Conservation (phyloP, 306 rosid species). For the Prunus campanulata region DNA sequence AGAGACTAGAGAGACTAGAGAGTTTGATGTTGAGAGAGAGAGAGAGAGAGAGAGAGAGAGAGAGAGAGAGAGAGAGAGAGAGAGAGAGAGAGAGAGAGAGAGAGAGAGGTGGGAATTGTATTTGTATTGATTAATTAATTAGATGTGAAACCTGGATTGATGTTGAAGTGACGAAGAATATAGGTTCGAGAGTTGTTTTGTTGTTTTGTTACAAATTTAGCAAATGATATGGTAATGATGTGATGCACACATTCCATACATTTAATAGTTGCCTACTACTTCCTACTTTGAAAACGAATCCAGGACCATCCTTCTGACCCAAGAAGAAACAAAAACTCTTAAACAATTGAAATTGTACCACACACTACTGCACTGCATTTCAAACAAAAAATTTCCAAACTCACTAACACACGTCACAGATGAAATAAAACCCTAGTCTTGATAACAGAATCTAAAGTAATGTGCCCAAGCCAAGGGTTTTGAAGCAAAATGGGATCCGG, state of each 20-base stretch:
- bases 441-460: background rate
- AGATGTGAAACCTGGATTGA: constrained; percentile 17
- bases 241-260: constrained; percentile 23
- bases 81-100: background rate
- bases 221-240: constrained; percentile 24
- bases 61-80: background rate
- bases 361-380: background rate
- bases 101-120: too few species aligned
- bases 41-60: background rate
- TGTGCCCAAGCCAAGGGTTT: too few species aligned
- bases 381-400: background rate
- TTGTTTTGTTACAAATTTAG: constrained; percentile 46
- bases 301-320: background rate
- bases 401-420: too few species aligned
- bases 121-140: background rate
- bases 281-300: constrained; percentile 16
- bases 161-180: constrained; percentile 58
- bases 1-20: background rate
- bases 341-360: too few species aligned
- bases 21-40: constrained; percentile 29
- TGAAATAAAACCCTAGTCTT: background rate
- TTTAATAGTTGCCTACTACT: constrained; percentile 3
- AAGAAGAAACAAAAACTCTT: background rate
- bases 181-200: constrained; percentile 53
- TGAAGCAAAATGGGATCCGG: too few species aligned